Evolutionary conservation across 164 flowering plant species (phyloP).

Genomic region (Aristolochia californica): DNA sequence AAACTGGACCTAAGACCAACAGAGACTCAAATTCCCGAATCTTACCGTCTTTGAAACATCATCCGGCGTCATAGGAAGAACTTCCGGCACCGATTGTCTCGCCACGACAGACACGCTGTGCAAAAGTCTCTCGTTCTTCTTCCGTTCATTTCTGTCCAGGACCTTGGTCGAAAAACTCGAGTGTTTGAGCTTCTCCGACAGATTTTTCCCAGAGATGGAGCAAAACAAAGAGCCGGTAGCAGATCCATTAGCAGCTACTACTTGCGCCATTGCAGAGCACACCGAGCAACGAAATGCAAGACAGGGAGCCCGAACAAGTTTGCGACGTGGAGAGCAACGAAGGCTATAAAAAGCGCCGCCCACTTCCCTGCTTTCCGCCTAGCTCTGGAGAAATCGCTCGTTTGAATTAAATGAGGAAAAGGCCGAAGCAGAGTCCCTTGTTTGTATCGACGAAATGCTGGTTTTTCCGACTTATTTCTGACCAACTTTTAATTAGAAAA

Average conservation of each 20-base stretch:
- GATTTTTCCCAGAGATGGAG: conserved; percentile 2
- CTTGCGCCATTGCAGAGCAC: conserved; percentile 17
- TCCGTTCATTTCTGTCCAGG: conserved; percentile 1
- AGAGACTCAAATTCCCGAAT: neutral
- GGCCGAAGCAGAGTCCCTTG: neutral
- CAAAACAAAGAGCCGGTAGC: conserved; percentile 11
- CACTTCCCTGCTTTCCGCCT: too few species aligned
- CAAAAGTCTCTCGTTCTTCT: neutral
- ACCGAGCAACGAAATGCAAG: neutral
- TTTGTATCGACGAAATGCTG: neutral
- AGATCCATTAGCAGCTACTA: conserved; percentile 13
- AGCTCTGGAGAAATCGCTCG: neutral
- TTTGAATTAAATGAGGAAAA: neutral
- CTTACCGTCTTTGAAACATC: conserved; percentile 13
- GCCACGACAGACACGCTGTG: conserved; percentile 8
- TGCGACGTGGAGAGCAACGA: neutral
- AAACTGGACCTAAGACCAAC: neutral
- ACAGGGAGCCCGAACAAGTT: neutral
- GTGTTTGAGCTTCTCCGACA: conserved; percentile 12
- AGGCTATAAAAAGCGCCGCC: too few species aligned
- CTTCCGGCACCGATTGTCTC: conserved; percentile 11
- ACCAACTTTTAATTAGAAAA: neutral
- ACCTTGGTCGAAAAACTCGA: conserved; percentile 6
- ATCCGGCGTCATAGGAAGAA: conserved; percentile 21
- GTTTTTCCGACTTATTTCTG: neutral